Evolutionary conservation across 441 rosid genomes (phyloP).

Genomic region (Bruguiera hainesii): DNA sequence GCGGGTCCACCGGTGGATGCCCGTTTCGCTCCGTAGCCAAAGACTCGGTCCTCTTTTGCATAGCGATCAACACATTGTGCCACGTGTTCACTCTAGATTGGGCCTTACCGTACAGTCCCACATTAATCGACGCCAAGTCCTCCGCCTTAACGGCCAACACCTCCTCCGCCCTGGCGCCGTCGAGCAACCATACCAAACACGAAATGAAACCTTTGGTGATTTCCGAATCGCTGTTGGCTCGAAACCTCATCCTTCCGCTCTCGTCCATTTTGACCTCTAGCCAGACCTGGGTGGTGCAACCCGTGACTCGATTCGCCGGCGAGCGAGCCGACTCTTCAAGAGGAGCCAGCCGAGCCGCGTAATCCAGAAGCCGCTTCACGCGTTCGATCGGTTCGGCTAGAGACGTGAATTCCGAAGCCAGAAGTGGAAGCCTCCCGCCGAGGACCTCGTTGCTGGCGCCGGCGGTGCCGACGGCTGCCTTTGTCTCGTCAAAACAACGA

Average conservation of each 20-base stretch:
- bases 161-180: constrained; percentile 76
- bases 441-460: neutral
- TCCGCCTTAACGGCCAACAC: constrained; percentile 41
- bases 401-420: neutral
- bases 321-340: constrained; percentile 59
- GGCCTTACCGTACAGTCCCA: constrained; percentile 10
- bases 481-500: too few species aligned
- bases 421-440: neutral
- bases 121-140: constrained; percentile 13
- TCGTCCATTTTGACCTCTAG: constrained; percentile 50
- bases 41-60: constrained; percentile 57
- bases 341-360: constrained; percentile 55
- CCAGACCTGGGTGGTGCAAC: constrained; percentile 95
- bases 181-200: constrained; percentile 73
- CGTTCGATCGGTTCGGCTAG: neutral
- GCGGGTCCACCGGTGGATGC: constrained; percentile 10
- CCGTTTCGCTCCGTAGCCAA: constrained; percentile 29
- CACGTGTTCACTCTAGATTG: constrained; percentile 74
- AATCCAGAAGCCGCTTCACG: constrained; percentile 59
- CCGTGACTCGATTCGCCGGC: constrained; percentile 55
- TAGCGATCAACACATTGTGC: constrained; percentile 65
- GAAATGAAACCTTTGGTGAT: constrained; percentile 75
- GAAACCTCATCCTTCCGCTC: constrained; percentile 54
- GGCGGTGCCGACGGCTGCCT: too few species aligned
- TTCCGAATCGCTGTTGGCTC: constrained; percentile 86